phyloP scores from a whole-genome alignment of 2,329 filamentous ascomycete species.

The Verticillium klebahnii region DNA sequence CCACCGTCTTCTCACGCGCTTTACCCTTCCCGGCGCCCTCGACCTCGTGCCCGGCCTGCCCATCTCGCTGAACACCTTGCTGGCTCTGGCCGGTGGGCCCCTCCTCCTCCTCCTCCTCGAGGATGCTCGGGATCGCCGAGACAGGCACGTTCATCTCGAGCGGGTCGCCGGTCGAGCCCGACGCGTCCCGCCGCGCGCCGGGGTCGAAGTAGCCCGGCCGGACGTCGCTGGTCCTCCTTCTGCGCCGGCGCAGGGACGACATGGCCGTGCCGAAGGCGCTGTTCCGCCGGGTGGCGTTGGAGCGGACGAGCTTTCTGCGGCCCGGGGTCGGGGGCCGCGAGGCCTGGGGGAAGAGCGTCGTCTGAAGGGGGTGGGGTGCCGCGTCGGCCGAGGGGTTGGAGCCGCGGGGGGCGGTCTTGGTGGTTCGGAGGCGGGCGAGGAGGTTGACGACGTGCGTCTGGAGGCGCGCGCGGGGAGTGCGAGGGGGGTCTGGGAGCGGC shows the following conservation, averaged over 20 bases:
- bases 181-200: neutral
- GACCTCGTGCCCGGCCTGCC: neutral
- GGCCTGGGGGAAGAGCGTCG: neutral
- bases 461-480: neutral
- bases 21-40: too few species aligned
- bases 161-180: neutral
- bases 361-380: neutral
- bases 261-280: neutral
- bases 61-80: neutral
- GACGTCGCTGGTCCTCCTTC: constrained; percentile 1
- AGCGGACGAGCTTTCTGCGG: neutral
- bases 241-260: constrained; percentile 1
- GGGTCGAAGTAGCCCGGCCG: constrained; percentile 10
- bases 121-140: neutral
- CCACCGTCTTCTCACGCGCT: too few species aligned
- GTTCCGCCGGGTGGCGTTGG: neutral
- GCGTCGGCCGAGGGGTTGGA: neutral
- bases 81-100: neutral
- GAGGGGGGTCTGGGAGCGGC: neutral
- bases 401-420: neutral
- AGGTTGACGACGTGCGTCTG: neutral
- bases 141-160: constrained; percentile 11
- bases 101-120: neutral
- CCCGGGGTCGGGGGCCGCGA: neutral
- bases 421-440: neutral